Base-by-base conservation (phyloP, 1,284 basidiomycete genomes). In the Xerocomus cyaneibrunnescens region DNA sequence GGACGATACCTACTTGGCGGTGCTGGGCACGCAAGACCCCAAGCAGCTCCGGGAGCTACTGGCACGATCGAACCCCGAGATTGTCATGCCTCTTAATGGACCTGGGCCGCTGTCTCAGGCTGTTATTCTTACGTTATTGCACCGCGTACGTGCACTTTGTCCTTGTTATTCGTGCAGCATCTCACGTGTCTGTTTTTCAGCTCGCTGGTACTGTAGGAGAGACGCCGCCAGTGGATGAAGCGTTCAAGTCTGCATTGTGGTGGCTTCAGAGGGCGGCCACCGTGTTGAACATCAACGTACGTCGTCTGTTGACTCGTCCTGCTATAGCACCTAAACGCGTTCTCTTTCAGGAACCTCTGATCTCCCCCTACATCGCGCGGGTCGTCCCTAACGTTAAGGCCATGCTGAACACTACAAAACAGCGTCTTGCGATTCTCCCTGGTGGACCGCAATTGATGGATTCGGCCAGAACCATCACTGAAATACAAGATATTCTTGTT, bases 241-340 rank as follows among this genome's bases (percentile, higher is more conserved):
- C 79, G 7, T 90, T 90, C 77, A 89, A 89, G 70, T 80, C 79
- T 16, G 81, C 84, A 7, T 72, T 92, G 50, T 91, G 89, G 88
- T 92, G 89, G 89, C 70, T 92, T 58, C 87, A 90, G 64, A 83
- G 89, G 50, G 77, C 85, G 31, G 74, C 87, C 6, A 74, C 77
- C 17, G 75, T 84, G 36, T 76, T 92, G 55, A 86, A 87, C 64
- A 83, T 87, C 49, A 84, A 83, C 59, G 87, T 87, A 66, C 30
- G 78, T 74, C 8, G 7, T 30, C 22, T 16, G 40, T 12, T 31
- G 38, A 47, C 10, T 41, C 48, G 27, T 30, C 28, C 16, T n/a
- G 54, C 21, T 13, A 16, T 5, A 3, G 7, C 3, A 47, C 23
- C 57, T 59, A 17, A 55, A 39, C 42, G 7, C 34, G 19, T 28